Evolutionary conservation across 140 eudicot genomes (phyloP).

Genomic region (Senecio squalidus): DNA sequence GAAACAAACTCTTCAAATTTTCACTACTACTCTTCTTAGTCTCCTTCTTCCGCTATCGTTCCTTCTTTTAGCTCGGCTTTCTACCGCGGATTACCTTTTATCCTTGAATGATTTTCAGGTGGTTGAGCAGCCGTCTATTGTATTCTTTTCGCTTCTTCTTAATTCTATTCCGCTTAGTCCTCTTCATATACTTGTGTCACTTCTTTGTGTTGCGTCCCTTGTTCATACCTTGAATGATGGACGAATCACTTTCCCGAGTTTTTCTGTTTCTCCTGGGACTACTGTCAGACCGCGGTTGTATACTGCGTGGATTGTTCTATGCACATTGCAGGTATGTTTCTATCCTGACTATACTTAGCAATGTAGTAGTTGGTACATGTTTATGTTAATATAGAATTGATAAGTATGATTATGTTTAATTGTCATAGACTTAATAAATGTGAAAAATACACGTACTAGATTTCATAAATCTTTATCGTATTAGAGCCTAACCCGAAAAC

Average conservation of each 20-base stretch:
- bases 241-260: conserved; percentile 5
- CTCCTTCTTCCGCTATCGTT: conserved; percentile 85
- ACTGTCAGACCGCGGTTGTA: conserved; percentile 36
- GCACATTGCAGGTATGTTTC: conserved; percentile 53
- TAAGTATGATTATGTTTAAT: too few species aligned
- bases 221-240: conserved; percentile 32
- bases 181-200: conserved; percentile 47
- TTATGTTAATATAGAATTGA: too few species aligned
- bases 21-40: conserved; percentile 68
- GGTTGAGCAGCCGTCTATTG: conserved; percentile 17
- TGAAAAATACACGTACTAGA: not conserved
- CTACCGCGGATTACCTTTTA: conserved; percentile 53
- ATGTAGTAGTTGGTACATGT: too few species aligned
- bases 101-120: conserved; percentile 20
- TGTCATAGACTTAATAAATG: too few species aligned
- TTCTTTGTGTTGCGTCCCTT: conserved; percentile 44
- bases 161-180: conserved; percentile 42
- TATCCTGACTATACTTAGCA: too few species aligned
- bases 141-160: conserved; percentile 38
- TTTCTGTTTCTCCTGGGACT: conserved; percentile 5
- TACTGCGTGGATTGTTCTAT: conserved; percentile 64
- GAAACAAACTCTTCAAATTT: conserved; percentile 34
- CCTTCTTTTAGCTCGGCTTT: conserved; percentile 69
- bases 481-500: not conserved
- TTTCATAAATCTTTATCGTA: not conserved